Base-by-base conservation (phyloP, 1,284 basidiomycete genomes). In the Microbotryomycetes sp. region DNA sequence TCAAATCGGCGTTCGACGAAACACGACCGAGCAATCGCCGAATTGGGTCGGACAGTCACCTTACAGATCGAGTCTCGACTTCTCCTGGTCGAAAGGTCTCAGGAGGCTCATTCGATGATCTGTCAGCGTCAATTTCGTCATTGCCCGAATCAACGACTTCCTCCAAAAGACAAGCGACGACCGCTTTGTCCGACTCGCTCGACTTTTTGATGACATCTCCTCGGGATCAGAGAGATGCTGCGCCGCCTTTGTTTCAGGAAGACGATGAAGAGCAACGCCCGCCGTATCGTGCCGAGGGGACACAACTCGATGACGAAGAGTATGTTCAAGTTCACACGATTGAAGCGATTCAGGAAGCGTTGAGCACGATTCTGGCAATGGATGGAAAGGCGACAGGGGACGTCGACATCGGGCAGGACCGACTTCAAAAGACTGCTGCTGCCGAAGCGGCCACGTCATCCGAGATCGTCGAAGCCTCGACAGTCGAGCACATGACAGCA, bases 271-370 rank as follows among this genome's bases (percentile, higher is more conserved):
- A 26, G 22, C n/a, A 46, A 23, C 50, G 52, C 30, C 42, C 31
- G 22, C 23, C 53, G 23, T 42, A 50, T 49, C 36, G 28, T 45
- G 25, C 23, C 23, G 45, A 58, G 6, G 54, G 25, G 62, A 51
- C n/a, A 58, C 56, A 6, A 1, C 19, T 61, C 56, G 60, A 81
- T 56, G 79, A 81, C 52, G 81, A 83, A 5, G 85, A 77, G 16
- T 68, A 69, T 32, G 73, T 87, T 56, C 85, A 89, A 72, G 78
- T 80, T 12, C 81, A 86, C 67, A 81, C 89, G 36, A 93, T 96
- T 83, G 89, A 92, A 68, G 92, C 91, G 3, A 92, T 97, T 25
- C 91, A 93, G 71, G 89, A 90, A 4, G 93, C 93, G 1, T 79
- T 97, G 62, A 92, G 88, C 19, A 89, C 92, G 72, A 96, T 97